A percentile compares a stretch with the other conserved stretches of the same genome.
phyloP scores from a whole-genome alignment of 192 early-diverging fungal genomes.

The Powellomyces hirtus region DNA sequence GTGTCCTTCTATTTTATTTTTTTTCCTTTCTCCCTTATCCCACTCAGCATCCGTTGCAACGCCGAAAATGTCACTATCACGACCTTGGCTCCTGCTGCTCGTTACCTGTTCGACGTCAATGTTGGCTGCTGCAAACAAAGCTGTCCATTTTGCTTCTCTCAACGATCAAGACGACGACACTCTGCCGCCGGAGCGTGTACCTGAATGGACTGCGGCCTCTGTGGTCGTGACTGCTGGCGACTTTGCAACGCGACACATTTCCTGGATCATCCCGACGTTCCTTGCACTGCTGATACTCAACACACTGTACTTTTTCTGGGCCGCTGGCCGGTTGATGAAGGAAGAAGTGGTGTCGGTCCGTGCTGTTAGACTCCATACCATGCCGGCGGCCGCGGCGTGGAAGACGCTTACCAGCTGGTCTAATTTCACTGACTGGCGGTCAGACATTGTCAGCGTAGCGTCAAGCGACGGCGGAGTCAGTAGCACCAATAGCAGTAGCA shows the following conservation, averaged over 20 bases:
- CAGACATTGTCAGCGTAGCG: background rate
- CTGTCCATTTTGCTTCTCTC: background rate
- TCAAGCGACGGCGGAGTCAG: background rate
- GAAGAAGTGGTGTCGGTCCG: conserved; percentile 13
- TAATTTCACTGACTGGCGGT: conserved; percentile 3
- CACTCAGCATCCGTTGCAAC: too few species aligned
- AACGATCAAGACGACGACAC: background rate
- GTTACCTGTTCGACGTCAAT: too few species aligned
- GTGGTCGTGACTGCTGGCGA: background rate
- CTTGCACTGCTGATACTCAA: background rate
- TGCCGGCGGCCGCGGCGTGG: conserved; percentile 2
- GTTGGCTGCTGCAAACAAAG: too few species aligned
- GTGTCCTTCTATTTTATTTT: too few species aligned
- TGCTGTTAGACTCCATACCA: background rate
- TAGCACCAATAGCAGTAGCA: too few species aligned
- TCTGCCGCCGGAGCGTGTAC: background rate
- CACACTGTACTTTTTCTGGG: conserved; percentile 1
- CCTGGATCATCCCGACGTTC: conserved; percentile 17
- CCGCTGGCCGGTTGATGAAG: conserved; percentile 12
- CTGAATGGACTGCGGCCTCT: background rate
- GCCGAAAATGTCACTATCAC: too few species aligned
- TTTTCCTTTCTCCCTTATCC: too few species aligned
- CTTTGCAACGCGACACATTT: conserved; percentile 3
- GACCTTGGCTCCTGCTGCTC: too few species aligned
- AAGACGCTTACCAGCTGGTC: background rate